Conservation (phyloP, 2,329 filamentous ascomycete genomes). For the Fusarium sororula region DNA sequence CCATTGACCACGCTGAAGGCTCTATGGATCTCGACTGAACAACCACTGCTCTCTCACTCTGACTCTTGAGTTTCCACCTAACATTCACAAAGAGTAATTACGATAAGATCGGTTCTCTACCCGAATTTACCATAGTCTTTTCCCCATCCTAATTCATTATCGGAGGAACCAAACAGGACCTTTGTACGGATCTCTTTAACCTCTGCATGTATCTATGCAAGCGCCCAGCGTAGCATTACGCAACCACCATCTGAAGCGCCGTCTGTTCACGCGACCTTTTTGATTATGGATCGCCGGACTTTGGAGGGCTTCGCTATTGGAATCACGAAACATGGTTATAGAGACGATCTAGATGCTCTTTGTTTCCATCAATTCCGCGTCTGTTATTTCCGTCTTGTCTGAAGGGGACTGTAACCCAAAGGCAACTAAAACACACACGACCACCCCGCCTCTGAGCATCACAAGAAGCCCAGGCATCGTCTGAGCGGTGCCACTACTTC, state of each 20-base stretch:
- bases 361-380: slow-evolving; percentile 2
- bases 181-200: slow-evolving; percentile 24
- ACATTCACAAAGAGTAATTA: slow-evolving; percentile 6
- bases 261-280: slow-evolving; percentile 12
- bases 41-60: neutral
- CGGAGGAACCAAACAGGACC: slow-evolving; percentile 16
- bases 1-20: slow-evolving; percentile 50
- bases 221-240: neutral
- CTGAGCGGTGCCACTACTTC: neutral
- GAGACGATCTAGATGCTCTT: slow-evolving; percentile 38
- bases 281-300: slow-evolving; percentile 36
- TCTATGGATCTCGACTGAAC: slow-evolving; percentile 53
- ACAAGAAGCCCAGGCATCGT: neutral
- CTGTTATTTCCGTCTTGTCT: slow-evolving; percentile 1
- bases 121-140: slow-evolving; percentile 26
- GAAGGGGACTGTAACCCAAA: neutral
- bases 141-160: slow-evolving; percentile 10
- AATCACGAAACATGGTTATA: slow-evolving; percentile 39
- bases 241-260: neutral
- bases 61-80: neutral
- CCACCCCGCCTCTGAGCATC: neutral
- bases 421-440: neutral
- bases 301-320: slow-evolving; percentile 36
- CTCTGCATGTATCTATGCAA: neutral
- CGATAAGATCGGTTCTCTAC: slow-evolving; percentile 31